Evolutionary conservation across 805 yeast species (phyloP).

Genomic region (Kodamaea kakaduensis): DNA sequence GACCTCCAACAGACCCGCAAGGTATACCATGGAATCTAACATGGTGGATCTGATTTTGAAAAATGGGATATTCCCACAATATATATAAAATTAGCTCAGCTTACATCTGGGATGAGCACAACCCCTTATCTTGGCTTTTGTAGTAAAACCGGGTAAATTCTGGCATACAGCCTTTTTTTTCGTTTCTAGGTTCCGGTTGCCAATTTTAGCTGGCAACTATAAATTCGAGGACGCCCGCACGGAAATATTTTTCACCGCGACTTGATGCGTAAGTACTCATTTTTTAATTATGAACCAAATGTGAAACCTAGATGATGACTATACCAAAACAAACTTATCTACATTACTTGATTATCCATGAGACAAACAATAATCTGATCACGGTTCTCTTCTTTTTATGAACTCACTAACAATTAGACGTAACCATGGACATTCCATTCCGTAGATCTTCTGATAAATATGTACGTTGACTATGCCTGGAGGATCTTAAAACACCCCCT

Average conservation of each 20-base stretch:
- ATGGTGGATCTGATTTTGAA: background rate
- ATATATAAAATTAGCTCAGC: background rate
- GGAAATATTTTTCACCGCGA: background rate
- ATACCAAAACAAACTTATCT: constrained; percentile 12
- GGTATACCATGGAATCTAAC: constrained; percentile 2
- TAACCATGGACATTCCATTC: too few species aligned
- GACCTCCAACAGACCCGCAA: constrained; percentile 2
- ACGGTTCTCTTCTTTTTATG: too few species aligned
- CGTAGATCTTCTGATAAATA: too few species aligned
- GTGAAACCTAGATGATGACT: constrained; percentile 9
- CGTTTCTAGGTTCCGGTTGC: background rate
- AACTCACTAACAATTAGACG: too few species aligned
- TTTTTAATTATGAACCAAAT: too few species aligned
- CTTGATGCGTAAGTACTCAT: too few species aligned
- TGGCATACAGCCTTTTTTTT: background rate
- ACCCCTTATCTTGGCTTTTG: constrained; percentile 2
- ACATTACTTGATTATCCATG: constrained; percentile 15
- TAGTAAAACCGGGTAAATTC: constrained; percentile 2
- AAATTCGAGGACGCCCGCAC: background rate
- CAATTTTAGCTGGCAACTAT: background rate
- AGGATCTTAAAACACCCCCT: too few species aligned
- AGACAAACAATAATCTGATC: constrained; percentile 8
- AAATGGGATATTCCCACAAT: background rate
- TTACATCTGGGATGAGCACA: background rate
- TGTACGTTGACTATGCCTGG: too few species aligned